A percentile compares a stretch with the other conserved stretches of the same genome.
phyloP scores from a whole-genome alignment of 2,329 filamentous ascomycete genomes.

The Elsinoe fawcettii region DNA sequence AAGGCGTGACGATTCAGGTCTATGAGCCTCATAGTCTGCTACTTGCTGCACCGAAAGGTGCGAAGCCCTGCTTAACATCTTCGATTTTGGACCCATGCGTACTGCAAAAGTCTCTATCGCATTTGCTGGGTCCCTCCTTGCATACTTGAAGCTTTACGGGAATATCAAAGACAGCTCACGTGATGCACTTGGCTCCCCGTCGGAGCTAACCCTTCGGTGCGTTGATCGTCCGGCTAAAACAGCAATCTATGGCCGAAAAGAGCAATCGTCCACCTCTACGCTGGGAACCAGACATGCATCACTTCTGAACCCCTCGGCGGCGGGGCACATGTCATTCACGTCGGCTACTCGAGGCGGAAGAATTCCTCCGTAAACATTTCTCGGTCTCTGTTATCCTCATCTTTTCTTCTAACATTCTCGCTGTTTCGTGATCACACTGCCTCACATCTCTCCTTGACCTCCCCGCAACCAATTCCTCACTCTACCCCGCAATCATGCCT shows the following conservation, averaged over 20 bases:
- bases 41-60: neutral
- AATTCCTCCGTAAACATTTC: constrained; percentile 9
- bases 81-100: neutral
- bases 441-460: neutral
- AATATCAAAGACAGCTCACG: neutral
- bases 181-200: neutral
- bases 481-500: constrained; percentile 21
- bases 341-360: constrained; percentile 3
- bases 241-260: neutral
- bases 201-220: neutral
- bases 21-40: neutral
- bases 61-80: neutral
- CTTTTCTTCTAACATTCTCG: neutral
- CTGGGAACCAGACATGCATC: neutral
- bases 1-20: neutral
- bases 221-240: constrained; percentile 2
- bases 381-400: neutral
- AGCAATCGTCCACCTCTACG: neutral
- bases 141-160: neutral
- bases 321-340: neutral
- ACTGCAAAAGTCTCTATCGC: neutral
- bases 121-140: neutral
- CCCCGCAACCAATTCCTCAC: constrained; percentile 14
- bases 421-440: neutral
- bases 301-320: constrained; percentile 4